Percentiles rank a stretch among this genome's conserved stretches.
phyloP scores from a whole-genome alignment of 2,329 filamentous ascomycete genomes.

The Aspergillus ibericus region DNA sequence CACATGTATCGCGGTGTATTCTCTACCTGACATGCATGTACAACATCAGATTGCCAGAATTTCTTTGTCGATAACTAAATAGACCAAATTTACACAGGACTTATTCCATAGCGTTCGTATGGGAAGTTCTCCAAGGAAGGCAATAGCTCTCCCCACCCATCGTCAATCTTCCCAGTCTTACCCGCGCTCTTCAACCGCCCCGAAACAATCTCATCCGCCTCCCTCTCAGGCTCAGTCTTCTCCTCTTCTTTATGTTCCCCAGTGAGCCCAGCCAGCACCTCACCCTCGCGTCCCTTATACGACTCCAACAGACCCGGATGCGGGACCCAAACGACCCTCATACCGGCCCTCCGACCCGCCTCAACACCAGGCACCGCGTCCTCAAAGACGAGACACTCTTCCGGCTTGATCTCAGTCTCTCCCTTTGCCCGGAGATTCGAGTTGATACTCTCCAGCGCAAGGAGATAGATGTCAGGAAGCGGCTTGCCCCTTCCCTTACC shows the following conservation, averaged over 20 bases:
- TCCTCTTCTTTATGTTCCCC: slow-evolving; percentile 65
- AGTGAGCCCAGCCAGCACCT: slow-evolving; percentile 80
- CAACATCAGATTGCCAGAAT: neutral
- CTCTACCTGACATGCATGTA: neutral
- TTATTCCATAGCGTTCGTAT: slow-evolving; percentile 61
- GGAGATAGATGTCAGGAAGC: slow-evolving; percentile 87
- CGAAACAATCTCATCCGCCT: slow-evolving; percentile 40
- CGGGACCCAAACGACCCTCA: slow-evolving; percentile 92
- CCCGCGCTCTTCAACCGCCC: slow-evolving; percentile 45
- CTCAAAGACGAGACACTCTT: slow-evolving; percentile 94
- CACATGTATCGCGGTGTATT: neutral
- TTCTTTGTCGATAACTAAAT: neutral
- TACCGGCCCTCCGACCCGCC: slow-evolving; percentile 83
- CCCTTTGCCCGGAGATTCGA: slow-evolving; percentile 60
- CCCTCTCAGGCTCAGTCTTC: slow-evolving; percentile 40
- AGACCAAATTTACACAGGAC: slow-evolving; percentile 18
- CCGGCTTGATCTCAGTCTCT: slow-evolving; percentile 65
- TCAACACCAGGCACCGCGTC: slow-evolving; percentile 93
- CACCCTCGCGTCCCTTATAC: slow-evolving; percentile 71
- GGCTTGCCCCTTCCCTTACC: slow-evolving; percentile 83
- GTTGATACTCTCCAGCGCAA: slow-evolving; percentile 85
- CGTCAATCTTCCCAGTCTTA: slow-evolving; percentile 55
- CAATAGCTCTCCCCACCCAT: slow-evolving; percentile 61
- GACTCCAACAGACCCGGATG: slow-evolving; percentile 75
- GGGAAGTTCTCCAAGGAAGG: slow-evolving; percentile 59